phyloP scores from a whole-genome alignment of 1,284 basidiomycete genomes.

The Tilletia walkeri region DNA sequence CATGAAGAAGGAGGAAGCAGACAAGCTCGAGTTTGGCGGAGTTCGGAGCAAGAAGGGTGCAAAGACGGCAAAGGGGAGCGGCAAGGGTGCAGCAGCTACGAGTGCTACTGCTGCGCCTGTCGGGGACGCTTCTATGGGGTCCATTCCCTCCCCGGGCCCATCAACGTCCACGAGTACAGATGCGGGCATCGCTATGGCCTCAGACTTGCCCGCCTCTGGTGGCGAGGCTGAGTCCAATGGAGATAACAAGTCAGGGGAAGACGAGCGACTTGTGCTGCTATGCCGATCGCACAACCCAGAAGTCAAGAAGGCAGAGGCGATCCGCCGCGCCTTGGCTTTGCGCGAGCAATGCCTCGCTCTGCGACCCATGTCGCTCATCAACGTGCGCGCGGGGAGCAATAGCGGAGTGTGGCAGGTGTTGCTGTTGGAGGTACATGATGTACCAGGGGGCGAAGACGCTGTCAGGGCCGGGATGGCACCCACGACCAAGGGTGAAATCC shows the following conservation, averaged over 20 bases:
- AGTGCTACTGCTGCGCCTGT: no score
- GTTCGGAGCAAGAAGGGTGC: conserved; percentile 6
- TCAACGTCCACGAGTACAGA: no score
- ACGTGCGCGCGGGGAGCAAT: conserved; percentile 31
- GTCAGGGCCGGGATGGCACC: neutral
- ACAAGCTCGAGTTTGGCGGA: conserved; percentile 38
- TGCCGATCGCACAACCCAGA: conserved; percentile 52
- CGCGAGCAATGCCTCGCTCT: conserved; percentile 32
- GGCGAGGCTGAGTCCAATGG: neutral
- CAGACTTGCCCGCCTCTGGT: neutral
- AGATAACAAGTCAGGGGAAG: conserved; percentile 14
- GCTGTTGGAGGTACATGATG: conserved; percentile 7
- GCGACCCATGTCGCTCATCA: conserved; percentile 27
- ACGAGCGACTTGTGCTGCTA: conserved; percentile 49
- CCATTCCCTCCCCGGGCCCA: no score
- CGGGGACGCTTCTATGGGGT: no score
- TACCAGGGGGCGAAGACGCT: neutral
- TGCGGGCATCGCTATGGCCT: no score
- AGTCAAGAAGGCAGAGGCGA: conserved; percentile 34
- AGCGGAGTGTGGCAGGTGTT: conserved; percentile 33
- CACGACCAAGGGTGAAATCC: neutral
- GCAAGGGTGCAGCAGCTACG: neutral
- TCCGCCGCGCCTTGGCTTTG: conserved; percentile 32
- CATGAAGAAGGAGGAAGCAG: conserved; percentile 34
- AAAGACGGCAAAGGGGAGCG: conserved; percentile 19